A percentile compares a stretch with the other conserved stretches of the same genome.
These are phyloP conservation scores for Clathrus columnatus DNA, from an alignment of 768 basidiomycete genomes.

Conservation along the genomic window DNA sequence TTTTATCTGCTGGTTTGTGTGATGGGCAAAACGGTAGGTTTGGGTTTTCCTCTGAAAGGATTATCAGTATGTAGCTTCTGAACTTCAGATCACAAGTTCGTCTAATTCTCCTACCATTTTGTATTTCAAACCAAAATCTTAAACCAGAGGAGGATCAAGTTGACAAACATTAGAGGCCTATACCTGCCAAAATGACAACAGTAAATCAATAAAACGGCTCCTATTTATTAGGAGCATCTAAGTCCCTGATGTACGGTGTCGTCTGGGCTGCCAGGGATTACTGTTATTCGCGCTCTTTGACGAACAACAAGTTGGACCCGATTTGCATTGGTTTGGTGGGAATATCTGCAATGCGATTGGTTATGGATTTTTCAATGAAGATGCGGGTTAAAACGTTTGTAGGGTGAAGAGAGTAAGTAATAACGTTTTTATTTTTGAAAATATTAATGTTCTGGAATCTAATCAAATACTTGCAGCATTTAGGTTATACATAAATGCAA, in stretches of 20 bases:
- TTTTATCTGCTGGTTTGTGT: too few relatives aligned
- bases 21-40: too few relatives aligned
- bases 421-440: too few relatives aligned
- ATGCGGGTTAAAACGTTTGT: constrained; percentile 27
- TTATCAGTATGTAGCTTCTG: too few relatives aligned
- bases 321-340: constrained; percentile 21
- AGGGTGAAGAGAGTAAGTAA: too few relatives aligned
- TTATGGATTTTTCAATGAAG: constrained; percentile 26
- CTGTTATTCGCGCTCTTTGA: constrained; percentile 17
- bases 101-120: constrained; percentile 26
- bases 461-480: too few relatives aligned
- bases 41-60: too few relatives aligned
- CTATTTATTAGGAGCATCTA: constrained; percentile 26
- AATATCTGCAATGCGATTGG: constrained; percentile 26
- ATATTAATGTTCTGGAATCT: too few relatives aligned
- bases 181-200: constrained; percentile 28
- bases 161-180: constrained; percentile 30
- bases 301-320: constrained; percentile 25
- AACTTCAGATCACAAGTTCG: too few relatives aligned
- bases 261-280: constrained; percentile 17
- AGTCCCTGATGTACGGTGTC: constrained; percentile 20
- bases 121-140: constrained; percentile 26
- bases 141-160: constrained; percentile 22
- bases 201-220: constrained; percentile 12
- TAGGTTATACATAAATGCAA: neutral